Conservation (phyloP, 2,329 filamentous ascomycete species). For the Colletotrichum magnum region DNA sequence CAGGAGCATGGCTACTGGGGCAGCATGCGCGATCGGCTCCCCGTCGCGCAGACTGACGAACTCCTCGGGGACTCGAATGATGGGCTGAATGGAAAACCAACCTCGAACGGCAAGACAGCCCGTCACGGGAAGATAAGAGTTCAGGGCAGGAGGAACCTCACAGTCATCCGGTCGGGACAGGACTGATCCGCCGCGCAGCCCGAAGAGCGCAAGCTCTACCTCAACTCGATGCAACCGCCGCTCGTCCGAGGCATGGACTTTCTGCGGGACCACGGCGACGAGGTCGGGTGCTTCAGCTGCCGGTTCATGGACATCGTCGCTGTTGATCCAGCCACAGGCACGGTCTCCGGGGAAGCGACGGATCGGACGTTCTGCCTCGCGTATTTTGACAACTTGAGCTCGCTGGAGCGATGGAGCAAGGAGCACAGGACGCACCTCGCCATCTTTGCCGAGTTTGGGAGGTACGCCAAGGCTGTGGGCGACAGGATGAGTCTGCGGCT, state of each 20-base stretch:
- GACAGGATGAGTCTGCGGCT: conserved; percentile 52
- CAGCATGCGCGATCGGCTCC: conserved; percentile 59
- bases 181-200: conserved; percentile 57
- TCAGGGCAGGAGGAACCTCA: conserved; percentile 54
- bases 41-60: conserved; percentile 54
- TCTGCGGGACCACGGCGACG: conserved; percentile 56
- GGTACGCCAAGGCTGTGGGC: conserved; percentile 54
- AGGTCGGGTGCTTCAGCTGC: conserved; percentile 59
- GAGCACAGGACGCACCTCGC: conserved; percentile 55
- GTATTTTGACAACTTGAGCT: conserved; percentile 56
- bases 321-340: conserved; percentile 46
- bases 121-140: conserved; percentile 25
- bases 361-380: conserved; percentile 58
- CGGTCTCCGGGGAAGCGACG: conserved; percentile 31
- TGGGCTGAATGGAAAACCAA: not conserved
- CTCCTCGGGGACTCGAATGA: conserved; percentile 46
- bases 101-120: conserved; percentile 40
- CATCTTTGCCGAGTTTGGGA: conserved; percentile 56
- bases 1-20: conserved; percentile 62
- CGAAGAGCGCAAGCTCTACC: conserved; percentile 57
- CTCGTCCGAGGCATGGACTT: conserved; percentile 59
- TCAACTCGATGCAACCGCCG: conserved; percentile 60
- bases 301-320: conserved; percentile 60
- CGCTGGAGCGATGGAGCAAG: conserved; percentile 57
- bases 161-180: conserved; percentile 61